A percentile compares a stretch with the other conserved stretches of the same genome.
Evolutionary conservation across 805 yeast genomes (phyloP).

Genomic region (Candida caryicola): DNA sequence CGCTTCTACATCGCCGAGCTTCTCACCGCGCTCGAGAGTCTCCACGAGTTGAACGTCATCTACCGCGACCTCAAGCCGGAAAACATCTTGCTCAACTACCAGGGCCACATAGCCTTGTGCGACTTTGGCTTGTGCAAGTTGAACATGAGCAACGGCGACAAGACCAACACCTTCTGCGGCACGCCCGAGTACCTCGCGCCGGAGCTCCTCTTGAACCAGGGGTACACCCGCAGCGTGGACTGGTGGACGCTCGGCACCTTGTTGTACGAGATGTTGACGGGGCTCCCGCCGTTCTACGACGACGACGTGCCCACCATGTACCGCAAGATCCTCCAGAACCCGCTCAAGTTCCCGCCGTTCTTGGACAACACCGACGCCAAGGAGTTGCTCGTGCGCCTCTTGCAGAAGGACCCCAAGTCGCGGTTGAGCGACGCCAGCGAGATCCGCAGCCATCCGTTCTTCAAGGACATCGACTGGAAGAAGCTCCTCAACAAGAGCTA

Average conservation of each 20-base stretch:
- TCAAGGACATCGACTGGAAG: slow-evolving; percentile 86
- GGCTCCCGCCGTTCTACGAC: slow-evolving; percentile 95
- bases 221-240: slow-evolving; percentile 93
- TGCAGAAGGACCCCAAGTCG: slow-evolving; percentile 80
- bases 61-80: slow-evolving; percentile 97
- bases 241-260: slow-evolving; percentile 99
- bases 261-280: slow-evolving; percentile 93
- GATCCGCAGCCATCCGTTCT: slow-evolving; percentile 81
- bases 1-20: slow-evolving; percentile 94
- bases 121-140: slow-evolving; percentile 96
- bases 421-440: slow-evolving; percentile 82
- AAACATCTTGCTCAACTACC: slow-evolving; percentile 88
- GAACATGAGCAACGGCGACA: slow-evolving; percentile 87
- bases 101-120: slow-evolving; percentile 96
- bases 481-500: slow-evolving; percentile 81
- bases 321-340: slow-evolving; percentile 85
- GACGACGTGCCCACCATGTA: slow-evolving; percentile 93
- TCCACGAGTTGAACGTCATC: slow-evolving; percentile 88
- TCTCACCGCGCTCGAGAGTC: slow-evolving; percentile 85
- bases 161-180: slow-evolving; percentile 92
- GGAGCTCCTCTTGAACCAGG: slow-evolving; percentile 84
- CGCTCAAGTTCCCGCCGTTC: slow-evolving; percentile 82
- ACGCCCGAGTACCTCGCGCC: slow-evolving; percentile 98
- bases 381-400: slow-evolving; percentile 67
- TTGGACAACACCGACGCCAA: slow-evolving; percentile 80